phyloP scores from a whole-genome alignment of 2,329 filamentous ascomycete genomes.

The Triangularia verruculosa region DNA sequence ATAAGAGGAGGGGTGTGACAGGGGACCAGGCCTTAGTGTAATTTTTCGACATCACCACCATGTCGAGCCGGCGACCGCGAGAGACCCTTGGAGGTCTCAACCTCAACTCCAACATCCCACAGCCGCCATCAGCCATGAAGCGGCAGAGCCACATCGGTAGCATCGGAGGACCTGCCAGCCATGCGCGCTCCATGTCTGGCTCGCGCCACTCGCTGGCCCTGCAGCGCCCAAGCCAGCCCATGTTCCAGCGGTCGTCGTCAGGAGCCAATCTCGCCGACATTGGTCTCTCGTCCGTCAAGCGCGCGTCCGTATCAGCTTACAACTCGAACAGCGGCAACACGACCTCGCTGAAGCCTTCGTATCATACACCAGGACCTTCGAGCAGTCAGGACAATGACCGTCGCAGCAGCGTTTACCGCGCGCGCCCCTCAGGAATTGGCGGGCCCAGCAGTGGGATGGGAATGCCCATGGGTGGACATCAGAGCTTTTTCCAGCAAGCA shows the following conservation, averaged over 20 bases:
- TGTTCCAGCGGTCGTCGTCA: constrained; percentile 81
- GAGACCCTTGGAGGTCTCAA: constrained; percentile 89
- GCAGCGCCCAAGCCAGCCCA: constrained; percentile 77
- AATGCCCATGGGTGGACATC: constrained; percentile 61
- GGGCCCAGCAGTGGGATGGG: background rate
- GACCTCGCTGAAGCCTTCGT: constrained; percentile 53
- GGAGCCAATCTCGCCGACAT: constrained; percentile 76
- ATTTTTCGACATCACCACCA: constrained; percentile 39
- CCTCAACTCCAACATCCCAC: constrained; percentile 80
- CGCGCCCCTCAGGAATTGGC: constrained; percentile 64
- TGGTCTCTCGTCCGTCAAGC: constrained; percentile 79
- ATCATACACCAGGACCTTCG: constrained; percentile 41
- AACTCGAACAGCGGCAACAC: constrained; percentile 56
- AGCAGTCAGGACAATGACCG: constrained; percentile 53
- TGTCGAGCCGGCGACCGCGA: constrained; percentile 80
- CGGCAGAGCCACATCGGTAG: constrained; percentile 76
- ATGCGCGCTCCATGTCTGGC: constrained; percentile 78
- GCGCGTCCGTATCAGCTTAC: constrained; percentile 61
- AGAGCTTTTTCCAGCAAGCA: constrained; percentile 92
- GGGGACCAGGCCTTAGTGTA: background rate
- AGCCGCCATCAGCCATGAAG: constrained; percentile 91
- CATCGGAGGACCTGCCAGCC: constrained; percentile 47
- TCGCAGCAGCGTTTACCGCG: constrained; percentile 78
- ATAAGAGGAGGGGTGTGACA: background rate
- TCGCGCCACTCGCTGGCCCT: constrained; percentile 83